These are phyloP conservation scores for Aspergillus conjunctus DNA, from an alignment of 495 filamentous ascomycete genomes.

Conservation along the genomic window DNA sequence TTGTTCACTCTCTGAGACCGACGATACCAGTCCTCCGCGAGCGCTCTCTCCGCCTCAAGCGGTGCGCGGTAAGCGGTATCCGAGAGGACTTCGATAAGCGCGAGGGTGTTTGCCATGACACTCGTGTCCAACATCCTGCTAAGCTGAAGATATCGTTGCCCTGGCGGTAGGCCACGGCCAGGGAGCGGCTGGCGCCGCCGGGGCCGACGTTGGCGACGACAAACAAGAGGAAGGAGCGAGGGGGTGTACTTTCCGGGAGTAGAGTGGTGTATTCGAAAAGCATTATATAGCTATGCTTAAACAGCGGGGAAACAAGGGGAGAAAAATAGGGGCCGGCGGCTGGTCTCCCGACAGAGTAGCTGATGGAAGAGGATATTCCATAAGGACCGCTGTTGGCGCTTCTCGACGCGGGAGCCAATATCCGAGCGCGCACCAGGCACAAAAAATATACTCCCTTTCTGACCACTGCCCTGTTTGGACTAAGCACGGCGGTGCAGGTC, in stretches of 20 bases:
- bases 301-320: no score
- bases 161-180: constrained; percentile 29
- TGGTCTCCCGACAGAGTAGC: no score
- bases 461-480: no score
- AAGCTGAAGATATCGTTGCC: constrained; percentile 7
- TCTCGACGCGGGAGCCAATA: no score
- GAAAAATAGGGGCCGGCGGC: no score
- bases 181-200: constrained; percentile 19
- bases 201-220: constrained; percentile 27
- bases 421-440: no score
- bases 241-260: neutral
- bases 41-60: constrained; percentile 23
- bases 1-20: constrained; percentile 14
- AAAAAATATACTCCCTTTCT: no score
- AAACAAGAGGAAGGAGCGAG: constrained; percentile 26
- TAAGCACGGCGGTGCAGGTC: no score
- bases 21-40: constrained; percentile 20
- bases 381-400: no score
- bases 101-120: constrained; percentile 23
- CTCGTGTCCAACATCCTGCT: constrained; percentile 3
- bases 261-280: constrained; percentile 15
- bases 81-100: constrained; percentile 22
- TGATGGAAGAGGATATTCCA: no score
- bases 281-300: neutral
- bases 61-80: constrained; percentile 22